Percentiles rank a stretch among this genome's conserved stretches.
phyloP scores from a whole-genome alignment of 1,139 yeast genomes.

The Eremothecium cymbalariae region DNA sequence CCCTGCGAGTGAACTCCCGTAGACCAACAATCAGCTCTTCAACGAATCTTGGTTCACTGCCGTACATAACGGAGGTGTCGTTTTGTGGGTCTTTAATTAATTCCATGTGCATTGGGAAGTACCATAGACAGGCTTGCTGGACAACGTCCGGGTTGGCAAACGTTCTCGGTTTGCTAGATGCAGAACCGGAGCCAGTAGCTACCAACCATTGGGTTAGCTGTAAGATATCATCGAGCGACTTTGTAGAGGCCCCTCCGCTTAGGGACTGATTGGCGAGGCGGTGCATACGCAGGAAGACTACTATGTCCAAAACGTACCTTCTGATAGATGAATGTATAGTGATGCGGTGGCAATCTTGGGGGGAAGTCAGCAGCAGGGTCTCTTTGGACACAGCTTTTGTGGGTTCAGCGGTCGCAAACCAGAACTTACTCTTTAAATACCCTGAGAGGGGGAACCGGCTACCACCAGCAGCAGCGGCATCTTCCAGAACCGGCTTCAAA shows the following conservation, averaged over 20 bases:
- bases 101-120: conserved; percentile 29
- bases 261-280: conserved; percentile 25
- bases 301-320: conserved; percentile 30
- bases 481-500: neutral
- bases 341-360: neutral
- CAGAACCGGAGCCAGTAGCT: conserved; percentile 7
- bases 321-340: conserved; percentile 21
- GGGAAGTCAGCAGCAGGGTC: neutral
- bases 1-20: conserved; percentile 16
- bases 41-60: conserved; percentile 25
- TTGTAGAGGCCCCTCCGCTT: conserved; percentile 29
- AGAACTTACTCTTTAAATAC: conserved; percentile 15
- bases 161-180: conserved; percentile 9
- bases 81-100: conserved; percentile 18
- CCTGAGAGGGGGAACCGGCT: no score
- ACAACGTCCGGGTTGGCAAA: conserved; percentile 27
- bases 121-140: conserved; percentile 25
- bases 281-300: conserved; percentile 30
- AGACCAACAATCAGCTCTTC: conserved; percentile 23
- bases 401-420: conserved; percentile 18
- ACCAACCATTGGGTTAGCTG: conserved; percentile 20
- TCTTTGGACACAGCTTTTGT: neutral
- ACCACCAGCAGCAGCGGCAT: no score
- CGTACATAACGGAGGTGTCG: conserved; percentile 28
- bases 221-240: conserved; percentile 21